These are phyloP conservation scores for Amphicarpaea edgeworthii DNA, from an alignment of 306 rosid genomes.

Conservation along the genomic window DNA sequence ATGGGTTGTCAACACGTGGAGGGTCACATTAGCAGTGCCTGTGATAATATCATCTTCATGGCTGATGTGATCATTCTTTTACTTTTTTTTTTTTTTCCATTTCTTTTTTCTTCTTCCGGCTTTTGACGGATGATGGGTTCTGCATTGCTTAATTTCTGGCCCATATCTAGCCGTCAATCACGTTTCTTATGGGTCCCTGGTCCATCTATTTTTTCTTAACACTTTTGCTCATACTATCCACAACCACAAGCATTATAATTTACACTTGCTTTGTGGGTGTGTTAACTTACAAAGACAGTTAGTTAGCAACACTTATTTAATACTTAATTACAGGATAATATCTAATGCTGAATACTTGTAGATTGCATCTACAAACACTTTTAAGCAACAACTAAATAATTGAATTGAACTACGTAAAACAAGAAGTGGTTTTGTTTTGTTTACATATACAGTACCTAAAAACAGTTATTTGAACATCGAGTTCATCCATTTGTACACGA, in stretches of 20 bases:
- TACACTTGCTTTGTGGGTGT: background rate
- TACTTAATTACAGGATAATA: background rate
- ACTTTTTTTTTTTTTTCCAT: background rate
- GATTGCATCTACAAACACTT: background rate
- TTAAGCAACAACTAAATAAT: background rate
- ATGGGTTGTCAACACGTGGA: slow-evolving; percentile 55
- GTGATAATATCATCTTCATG: slow-evolving; percentile 17
- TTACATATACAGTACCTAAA: too few species aligned
- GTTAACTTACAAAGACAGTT: background rate
- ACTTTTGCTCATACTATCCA: slow-evolving; percentile 1
- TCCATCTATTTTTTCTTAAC: slow-evolving; percentile 23
- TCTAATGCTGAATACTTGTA: background rate
- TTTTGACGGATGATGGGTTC: slow-evolving; percentile 25
- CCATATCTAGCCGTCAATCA: slow-evolving; percentile 54
- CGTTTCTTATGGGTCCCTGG: slow-evolving; percentile 48
- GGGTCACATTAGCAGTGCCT: slow-evolving; percentile 31
- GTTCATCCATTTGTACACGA: background rate
- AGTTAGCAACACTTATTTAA: background rate
- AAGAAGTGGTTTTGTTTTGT: background rate
- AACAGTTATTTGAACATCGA: too few species aligned
- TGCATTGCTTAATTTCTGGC: slow-evolving; percentile 35
- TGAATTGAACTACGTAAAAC: background rate
- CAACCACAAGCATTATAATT: slow-evolving; percentile 1
- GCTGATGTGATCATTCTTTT: background rate
- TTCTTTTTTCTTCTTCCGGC: slow-evolving; percentile 3